Conservation (phyloP, 2,329 filamentous ascomycete genomes). For the Cordyceps pruinosa region DNA sequence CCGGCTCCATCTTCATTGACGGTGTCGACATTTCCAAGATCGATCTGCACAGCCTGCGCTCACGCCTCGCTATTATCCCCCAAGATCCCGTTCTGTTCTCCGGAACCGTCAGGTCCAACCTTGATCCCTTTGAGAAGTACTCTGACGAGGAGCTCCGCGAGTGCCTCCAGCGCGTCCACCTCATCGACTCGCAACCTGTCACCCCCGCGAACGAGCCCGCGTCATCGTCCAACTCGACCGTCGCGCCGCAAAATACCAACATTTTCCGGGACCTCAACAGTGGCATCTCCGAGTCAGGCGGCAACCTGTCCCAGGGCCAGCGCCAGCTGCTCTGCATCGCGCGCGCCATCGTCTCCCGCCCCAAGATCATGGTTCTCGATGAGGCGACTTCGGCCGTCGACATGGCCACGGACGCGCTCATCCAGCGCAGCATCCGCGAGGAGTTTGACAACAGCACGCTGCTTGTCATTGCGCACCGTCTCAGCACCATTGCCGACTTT, state of each 20-base stretch:
- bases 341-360: slow-evolving; percentile 62
- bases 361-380: slow-evolving; percentile 73
- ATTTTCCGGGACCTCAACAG: slow-evolving; percentile 57
- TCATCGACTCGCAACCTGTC: slow-evolving; percentile 40
- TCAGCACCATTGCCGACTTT: slow-evolving; percentile 72
- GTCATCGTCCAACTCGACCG: slow-evolving; percentile 27
- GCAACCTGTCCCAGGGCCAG: slow-evolving; percentile 71
- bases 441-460: slow-evolving; percentile 64
- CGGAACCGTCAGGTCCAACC: slow-evolving; percentile 67
- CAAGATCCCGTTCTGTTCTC: slow-evolving; percentile 76
- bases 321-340: slow-evolving; percentile 70
- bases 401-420: slow-evolving; percentile 67
- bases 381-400: slow-evolving; percentile 75
- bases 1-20: slow-evolving; percentile 63
- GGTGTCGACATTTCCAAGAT: slow-evolving; percentile 69
- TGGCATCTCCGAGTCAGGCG: slow-evolving; percentile 62
- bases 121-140: slow-evolving; percentile 69
- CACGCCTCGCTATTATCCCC: slow-evolving; percentile 73
- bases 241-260: slow-evolving; percentile 49
- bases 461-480: slow-evolving; percentile 67
- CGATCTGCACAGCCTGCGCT: slow-evolving; percentile 61
- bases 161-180: slow-evolving; percentile 62
- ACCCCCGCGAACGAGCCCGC: slow-evolving; percentile 34
- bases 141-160: slow-evolving; percentile 62
- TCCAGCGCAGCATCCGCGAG: slow-evolving; percentile 65